phyloP scores from a whole-genome alignment of 2,329 filamentous ascomycete species.

The Botryotinia globosa region DNA sequence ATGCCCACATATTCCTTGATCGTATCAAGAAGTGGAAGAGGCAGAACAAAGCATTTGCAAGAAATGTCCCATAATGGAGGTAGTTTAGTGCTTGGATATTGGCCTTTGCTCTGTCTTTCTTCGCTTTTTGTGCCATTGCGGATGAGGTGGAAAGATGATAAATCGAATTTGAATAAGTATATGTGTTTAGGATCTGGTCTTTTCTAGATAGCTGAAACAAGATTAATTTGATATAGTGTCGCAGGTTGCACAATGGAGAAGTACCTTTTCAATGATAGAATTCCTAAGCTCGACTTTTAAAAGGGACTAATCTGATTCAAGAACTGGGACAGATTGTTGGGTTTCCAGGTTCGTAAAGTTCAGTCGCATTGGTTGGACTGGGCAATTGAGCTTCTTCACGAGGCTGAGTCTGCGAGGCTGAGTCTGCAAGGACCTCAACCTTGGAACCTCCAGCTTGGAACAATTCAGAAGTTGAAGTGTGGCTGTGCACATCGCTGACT shows the following conservation, averaged over 20 bases:
- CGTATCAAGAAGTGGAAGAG: slow-evolving; percentile 62
- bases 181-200: slow-evolving; percentile 7
- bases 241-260: background rate
- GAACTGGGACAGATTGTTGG: background rate
- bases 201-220: background rate
- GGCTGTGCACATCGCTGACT: slow-evolving; percentile 1
- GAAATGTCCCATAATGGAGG: slow-evolving; percentile 73
- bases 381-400: slow-evolving; percentile 6
- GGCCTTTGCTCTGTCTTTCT: slow-evolving; percentile 63
- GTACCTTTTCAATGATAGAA: background rate
- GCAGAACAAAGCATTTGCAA: slow-evolving; percentile 72
- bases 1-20: slow-evolving; percentile 63
- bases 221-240: background rate
- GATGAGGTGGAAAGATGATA: background rate
- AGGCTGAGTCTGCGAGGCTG: slow-evolving; percentile 20
- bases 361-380: background rate
- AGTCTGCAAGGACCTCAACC: slow-evolving; percentile 16
- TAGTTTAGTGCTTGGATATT: slow-evolving; percentile 76
- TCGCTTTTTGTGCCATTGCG: slow-evolving; percentile 39
- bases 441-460: background rate
- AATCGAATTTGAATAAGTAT: background rate
- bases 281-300: no score
- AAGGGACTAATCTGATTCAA: background rate
- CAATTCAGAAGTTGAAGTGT: background rate
- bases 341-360: background rate